A percentile compares a stretch with the other conserved stretches of the same genome.
phyloP scores from a whole-genome alignment of 495 filamentous ascomycete genomes.

The Neurospora sp. region DNA sequence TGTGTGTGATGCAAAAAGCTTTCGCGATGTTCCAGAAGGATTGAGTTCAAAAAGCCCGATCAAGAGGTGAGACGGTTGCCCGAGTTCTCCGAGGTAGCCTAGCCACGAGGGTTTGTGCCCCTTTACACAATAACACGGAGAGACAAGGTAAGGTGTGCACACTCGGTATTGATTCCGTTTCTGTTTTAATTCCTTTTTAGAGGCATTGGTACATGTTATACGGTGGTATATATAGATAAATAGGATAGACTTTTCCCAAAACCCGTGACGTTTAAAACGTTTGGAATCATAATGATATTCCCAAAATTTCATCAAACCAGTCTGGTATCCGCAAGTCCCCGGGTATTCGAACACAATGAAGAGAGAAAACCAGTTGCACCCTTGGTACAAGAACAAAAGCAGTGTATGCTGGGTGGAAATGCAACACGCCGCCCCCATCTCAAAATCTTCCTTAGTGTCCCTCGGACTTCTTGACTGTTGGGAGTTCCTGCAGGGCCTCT shows the following conservation, averaged over 20 bases:
- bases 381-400: background rate
- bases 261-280: background rate
- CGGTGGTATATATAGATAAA: background rate
- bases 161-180: background rate
- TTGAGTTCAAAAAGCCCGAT: background rate
- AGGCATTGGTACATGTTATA: background rate
- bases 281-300: background rate
- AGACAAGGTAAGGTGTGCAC: background rate
- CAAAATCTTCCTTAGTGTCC: constrained; percentile 12
- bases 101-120: background rate
- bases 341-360: background rate
- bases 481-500: constrained; percentile 60
- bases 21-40: background rate
- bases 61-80: background rate
- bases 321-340: background rate
- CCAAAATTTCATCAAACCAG: background rate
- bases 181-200: background rate
- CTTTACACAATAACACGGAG: no score
- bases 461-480: constrained; percentile 24
- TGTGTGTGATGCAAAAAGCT: background rate
- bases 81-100: background rate
- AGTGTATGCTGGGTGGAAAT: background rate
- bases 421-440: background rate
- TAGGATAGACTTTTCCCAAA: background rate
- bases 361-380: background rate